Base-by-base conservation (phyloP, 2,329 filamentous ascomycete genomes). In the Neonectria punicea region DNA sequence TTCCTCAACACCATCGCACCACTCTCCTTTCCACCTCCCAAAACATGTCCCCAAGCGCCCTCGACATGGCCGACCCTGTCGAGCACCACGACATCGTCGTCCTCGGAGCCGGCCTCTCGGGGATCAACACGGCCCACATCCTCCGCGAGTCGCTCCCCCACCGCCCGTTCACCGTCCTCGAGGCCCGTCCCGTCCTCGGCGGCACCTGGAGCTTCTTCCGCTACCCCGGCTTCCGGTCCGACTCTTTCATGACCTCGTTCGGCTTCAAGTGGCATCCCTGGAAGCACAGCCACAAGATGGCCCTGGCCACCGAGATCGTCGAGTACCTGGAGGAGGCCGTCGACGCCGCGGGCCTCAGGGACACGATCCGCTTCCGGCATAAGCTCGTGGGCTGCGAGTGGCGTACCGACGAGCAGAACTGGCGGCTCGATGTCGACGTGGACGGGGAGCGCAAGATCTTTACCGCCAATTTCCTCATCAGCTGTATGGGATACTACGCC, bases 141-240 rank as follows among this genome's bases (percentile, higher is more conserved):
- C 73, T 93, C 3, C 85, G 89, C 68, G 81, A 82, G 1, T 76
- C 84, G 62, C 79, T 89, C 6, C 91, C 92, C 0, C 78, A 85
- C 61, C 74, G 76, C 47, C 83, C 80, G 39, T 93, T 90, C 73
- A 83, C 86, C 49, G 86, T 95, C 51, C 85, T 95, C 47, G 92
- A 95, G 76, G 85, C 84, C 4, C 87, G 91, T 58, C 79, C 85
- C 61, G 81, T 85, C 46, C 82, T 94, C 9, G 92, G 92, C 13
- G 92, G 92, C 30, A 95, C 92, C 14, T 95, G 92, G 92, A 87
- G 87, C 70, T 86, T 93, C 60, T 95, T 93, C 83, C 88, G 86
- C 49, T 94, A 93, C 74, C 92, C 92, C 0, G 90, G 92, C 41
- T 87, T 94, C 63, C 87, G 89, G 41, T 90, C 88, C 44, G 89